Percentiles rank a stretch among this genome's conserved stretches.
phyloP scores from a whole-genome alignment of 2,329 filamentous ascomycete genomes.

The Colletotrichum simmondsii region DNA sequence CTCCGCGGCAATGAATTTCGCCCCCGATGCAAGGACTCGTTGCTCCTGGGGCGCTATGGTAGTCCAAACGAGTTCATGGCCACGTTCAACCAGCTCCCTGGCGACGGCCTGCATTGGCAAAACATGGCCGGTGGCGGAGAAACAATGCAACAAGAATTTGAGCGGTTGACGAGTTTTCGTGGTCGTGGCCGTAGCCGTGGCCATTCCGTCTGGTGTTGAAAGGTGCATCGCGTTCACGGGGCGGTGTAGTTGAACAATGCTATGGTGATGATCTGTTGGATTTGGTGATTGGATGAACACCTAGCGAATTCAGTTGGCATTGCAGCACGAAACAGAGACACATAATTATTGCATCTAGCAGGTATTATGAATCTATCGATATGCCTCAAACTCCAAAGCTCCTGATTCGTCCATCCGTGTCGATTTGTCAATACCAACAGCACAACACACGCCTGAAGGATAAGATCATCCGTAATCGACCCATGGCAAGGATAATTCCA shows the following conservation, averaged over 20 bases:
- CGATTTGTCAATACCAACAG: slow-evolving; percentile 11
- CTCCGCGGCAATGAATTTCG: slow-evolving; percentile 45
- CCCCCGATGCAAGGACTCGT: slow-evolving; percentile 47
- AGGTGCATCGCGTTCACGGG: slow-evolving; percentile 12
- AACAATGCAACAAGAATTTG: slow-evolving; percentile 51
- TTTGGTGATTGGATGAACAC: slow-evolving; percentile 26
- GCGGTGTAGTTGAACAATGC: not conserved
- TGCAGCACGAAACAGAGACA: not conserved
- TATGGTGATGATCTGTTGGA: not conserved
- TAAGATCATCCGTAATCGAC: slow-evolving; percentile 5
- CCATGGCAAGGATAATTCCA: not conserved
- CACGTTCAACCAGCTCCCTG: slow-evolving; percentile 47
- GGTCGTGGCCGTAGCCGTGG: not conserved
- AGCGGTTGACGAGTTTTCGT: slow-evolving; percentile 22
- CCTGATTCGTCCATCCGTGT: slow-evolving; percentile 4
- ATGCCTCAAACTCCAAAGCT: not conserved
- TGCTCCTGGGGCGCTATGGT: slow-evolving; percentile 46
- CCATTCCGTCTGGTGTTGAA: slow-evolving; percentile 1
- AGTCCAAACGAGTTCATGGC: slow-evolving; percentile 52
- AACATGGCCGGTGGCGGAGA: slow-evolving; percentile 51
- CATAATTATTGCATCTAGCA: not conserved
- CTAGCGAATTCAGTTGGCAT: not conserved
- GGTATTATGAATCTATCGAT: slow-evolving; percentile 21
- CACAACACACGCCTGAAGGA: not conserved
- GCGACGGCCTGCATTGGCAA: slow-evolving; percentile 53